These are phyloP conservation scores for Saururus chinensis DNA, from an alignment of 164 flowering plant species.

Conservation along the genomic window DNA sequence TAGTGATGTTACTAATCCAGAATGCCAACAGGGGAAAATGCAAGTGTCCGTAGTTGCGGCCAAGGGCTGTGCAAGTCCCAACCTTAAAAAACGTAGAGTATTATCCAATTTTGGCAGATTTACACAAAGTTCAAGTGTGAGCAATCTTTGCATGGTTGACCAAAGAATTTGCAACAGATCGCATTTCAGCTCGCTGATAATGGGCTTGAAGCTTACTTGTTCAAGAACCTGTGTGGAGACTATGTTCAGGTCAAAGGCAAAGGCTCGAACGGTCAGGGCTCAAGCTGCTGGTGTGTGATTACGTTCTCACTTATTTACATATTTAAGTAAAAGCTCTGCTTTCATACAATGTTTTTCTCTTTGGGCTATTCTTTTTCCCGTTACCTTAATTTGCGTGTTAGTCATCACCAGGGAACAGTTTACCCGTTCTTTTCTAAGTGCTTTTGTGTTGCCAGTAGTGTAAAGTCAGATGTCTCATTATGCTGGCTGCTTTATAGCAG, in stretches of 20 bases:
- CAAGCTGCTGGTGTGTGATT: slow-evolving; percentile 51
- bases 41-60: slow-evolving; percentile 32
- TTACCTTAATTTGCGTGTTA: too few species aligned
- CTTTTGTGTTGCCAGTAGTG: too few species aligned
- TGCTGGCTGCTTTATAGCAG: too few species aligned
- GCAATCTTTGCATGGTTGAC: slow-evolving; percentile 13
- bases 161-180: slow-evolving; percentile 14
- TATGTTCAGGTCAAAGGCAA: slow-evolving; percentile 30
- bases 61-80: slow-evolving; percentile 28
- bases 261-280: slow-evolving; percentile 48
- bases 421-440: too few species aligned
- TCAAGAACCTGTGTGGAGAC: slow-evolving; percentile 18
- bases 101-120: slow-evolving; percentile 12
- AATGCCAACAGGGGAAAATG: slow-evolving; percentile 31
- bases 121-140: slow-evolving; percentile 12
- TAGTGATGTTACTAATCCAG: neutral
- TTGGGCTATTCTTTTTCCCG: too few species aligned
- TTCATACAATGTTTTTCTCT: too few species aligned
- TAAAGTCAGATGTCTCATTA: too few species aligned
- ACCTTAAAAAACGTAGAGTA: slow-evolving; percentile 19
- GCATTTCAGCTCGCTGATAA: slow-evolving; percentile 17
- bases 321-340: too few species aligned
- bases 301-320: neutral
- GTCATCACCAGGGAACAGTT: too few species aligned
- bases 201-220: slow-evolving; percentile 38